A percentile compares a stretch with the other conserved stretches of the same genome.
Conservation (phyloP, 2,329 filamentous ascomycete genomes). For the Penicillium oxalicum region DNA sequence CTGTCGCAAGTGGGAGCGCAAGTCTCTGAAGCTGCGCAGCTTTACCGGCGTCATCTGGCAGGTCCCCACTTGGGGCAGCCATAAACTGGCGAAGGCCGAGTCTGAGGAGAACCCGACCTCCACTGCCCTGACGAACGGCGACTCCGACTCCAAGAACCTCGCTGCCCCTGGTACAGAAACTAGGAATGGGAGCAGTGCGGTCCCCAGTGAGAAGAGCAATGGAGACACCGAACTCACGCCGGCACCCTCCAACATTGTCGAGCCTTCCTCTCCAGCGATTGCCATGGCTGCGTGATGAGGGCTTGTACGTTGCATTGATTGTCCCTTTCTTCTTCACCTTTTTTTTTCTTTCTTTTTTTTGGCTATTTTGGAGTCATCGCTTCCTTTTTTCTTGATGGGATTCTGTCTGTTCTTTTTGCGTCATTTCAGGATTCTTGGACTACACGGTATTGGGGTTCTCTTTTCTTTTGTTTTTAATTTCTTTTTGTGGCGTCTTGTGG, state of each 20-base stretch:
- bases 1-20: constrained; percentile 84
- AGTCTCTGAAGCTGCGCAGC: constrained; percentile 77
- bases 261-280: constrained; percentile 48
- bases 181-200: constrained; percentile 40
- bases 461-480: neutral
- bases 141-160: constrained; percentile 54
- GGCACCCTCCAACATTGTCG: constrained; percentile 42
- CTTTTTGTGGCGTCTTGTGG: no score
- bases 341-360: constrained; percentile 5
- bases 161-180: constrained; percentile 29
- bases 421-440: constrained; percentile 3
- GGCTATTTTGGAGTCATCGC: neutral
- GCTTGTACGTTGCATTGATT: constrained; percentile 24
- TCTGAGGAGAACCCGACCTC: constrained; percentile 47
- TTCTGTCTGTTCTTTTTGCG: constrained; percentile 5
- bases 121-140: constrained; percentile 51
- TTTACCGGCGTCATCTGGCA: constrained; percentile 86
- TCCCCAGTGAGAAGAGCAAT: constrained; percentile 57
- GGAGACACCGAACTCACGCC: constrained; percentile 45
- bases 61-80: constrained; percentile 72
- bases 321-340: constrained; percentile 1
- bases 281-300: constrained; percentile 32
- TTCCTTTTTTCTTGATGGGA: neutral
- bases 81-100: constrained; percentile 36
- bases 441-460: constrained; percentile 1